Evolutionary conservation across 108 stramenopile species (phyloP).

Genomic region (Thalassiosira profunda): DNA sequence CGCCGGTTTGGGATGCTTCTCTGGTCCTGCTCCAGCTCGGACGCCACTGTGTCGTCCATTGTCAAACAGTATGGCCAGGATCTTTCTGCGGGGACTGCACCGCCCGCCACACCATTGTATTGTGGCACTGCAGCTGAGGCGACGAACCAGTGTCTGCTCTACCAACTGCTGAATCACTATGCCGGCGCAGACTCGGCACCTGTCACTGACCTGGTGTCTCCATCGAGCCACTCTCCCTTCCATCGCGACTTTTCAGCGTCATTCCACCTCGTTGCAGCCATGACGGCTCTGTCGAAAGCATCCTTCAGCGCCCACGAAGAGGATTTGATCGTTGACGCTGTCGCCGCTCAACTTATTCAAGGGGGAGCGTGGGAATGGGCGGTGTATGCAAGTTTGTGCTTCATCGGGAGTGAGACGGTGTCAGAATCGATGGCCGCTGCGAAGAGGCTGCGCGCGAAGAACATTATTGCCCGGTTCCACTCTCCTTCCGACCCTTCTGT

Average conservation of each 20-base stretch:
- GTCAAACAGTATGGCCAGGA: slow-evolving; percentile 58
- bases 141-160: slow-evolving; percentile 52
- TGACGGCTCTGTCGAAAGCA: slow-evolving; percentile 52
- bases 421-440: slow-evolving; percentile 18
- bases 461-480: slow-evolving; percentile 60
- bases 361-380: slow-evolving; percentile 83
- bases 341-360: slow-evolving; percentile 65
- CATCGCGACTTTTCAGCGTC: slow-evolving; percentile 48
- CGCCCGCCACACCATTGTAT: slow-evolving; percentile 55
- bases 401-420: slow-evolving; percentile 8
- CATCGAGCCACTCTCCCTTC: slow-evolving; percentile 39
- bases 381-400: slow-evolving; percentile 70
- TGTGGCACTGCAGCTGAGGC: neutral
- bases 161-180: slow-evolving; percentile 54
- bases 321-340: slow-evolving; percentile 54
- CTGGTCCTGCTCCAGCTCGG: slow-evolving; percentile 37
- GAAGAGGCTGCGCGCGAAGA: slow-evolving; percentile 48
- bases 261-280: slow-evolving; percentile 58
- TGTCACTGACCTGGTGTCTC: slow-evolving; percentile 30
- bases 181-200: slow-evolving; percentile 6
- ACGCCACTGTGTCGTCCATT: slow-evolving; percentile 34
- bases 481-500: slow-evolving; percentile 19
- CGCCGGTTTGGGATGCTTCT: slow-evolving; percentile 74
- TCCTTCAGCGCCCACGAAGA: slow-evolving; percentile 51
- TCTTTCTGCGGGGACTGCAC: slow-evolving; percentile 54